phyloP scores from a whole-genome alignment of 192 early-diverging fungal species.

The Rhizoclosmatium sp. region DNA sequence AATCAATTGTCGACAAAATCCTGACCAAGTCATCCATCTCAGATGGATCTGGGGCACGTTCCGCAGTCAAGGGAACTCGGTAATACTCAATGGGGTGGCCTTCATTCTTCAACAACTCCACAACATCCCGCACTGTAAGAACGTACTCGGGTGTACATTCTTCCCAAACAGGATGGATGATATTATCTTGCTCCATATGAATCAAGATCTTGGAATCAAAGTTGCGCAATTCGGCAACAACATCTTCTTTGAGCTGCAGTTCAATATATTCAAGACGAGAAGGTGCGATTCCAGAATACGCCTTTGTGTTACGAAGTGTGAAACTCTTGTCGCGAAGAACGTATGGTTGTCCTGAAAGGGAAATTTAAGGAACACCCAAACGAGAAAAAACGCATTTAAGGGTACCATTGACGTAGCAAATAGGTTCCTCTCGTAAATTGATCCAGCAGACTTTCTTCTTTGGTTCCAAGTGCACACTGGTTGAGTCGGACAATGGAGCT shows the following conservation, averaged over 20 bases:
- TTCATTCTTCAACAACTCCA: slow-evolving; percentile 51
- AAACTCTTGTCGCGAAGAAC: slow-evolving; percentile 65
- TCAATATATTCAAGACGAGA: slow-evolving; percentile 64
- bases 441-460: slow-evolving; percentile 60
- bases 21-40: slow-evolving; percentile 65
- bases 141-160: slow-evolving; percentile 62
- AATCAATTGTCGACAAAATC: slow-evolving; percentile 51
- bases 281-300: slow-evolving; percentile 65
- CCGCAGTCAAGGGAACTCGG: slow-evolving; percentile 70
- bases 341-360: slow-evolving; percentile 56
- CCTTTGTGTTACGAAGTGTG: slow-evolving; percentile 68
- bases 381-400: no score
- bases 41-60: slow-evolving; percentile 57
- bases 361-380: no score
- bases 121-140: slow-evolving; percentile 59
- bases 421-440: slow-evolving; percentile 73
- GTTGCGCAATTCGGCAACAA: slow-evolving; percentile 52
- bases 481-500: slow-evolving; percentile 14
- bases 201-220: slow-evolving; percentile 64
- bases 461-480: slow-evolving; percentile 8
- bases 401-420: slow-evolving; percentile 67
- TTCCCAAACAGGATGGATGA: slow-evolving; percentile 64
- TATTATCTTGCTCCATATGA: slow-evolving; percentile 59
- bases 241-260: slow-evolving; percentile 61
- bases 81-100: slow-evolving; percentile 48